These are phyloP conservation scores for Colletotrichum spinosum DNA, from an alignment of 2,329 filamentous ascomycete genomes.

Conservation along the genomic window DNA sequence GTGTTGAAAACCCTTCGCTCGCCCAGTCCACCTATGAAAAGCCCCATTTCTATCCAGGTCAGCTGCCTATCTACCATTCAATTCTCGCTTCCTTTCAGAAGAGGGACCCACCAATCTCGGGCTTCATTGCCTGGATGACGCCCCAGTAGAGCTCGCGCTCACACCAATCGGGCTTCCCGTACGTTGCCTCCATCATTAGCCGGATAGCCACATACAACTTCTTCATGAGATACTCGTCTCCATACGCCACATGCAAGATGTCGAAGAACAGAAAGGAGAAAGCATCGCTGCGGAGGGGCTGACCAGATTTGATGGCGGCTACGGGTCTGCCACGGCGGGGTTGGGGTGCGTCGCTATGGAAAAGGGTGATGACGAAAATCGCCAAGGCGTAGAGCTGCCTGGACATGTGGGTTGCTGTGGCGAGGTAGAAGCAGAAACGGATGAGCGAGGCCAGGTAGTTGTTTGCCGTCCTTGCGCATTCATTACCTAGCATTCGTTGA, in stretches of 20 bases:
- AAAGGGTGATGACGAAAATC: too few species aligned
- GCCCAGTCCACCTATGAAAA: too few species aligned
- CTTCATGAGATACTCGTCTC: background rate
- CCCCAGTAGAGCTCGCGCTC: background rate
- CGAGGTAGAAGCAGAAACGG: too few species aligned
- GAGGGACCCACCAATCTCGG: background rate
- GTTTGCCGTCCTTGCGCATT: too few species aligned
- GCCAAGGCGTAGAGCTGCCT: too few species aligned
- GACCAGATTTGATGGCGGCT: background rate
- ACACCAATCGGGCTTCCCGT: background rate
- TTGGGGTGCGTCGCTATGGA: too few species aligned
- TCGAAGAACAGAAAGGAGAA: constrained; percentile 2
- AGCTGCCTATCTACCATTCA: background rate
- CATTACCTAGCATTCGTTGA: too few species aligned
- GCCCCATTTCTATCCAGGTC: background rate
- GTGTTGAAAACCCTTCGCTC: too few species aligned
- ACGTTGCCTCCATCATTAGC: background rate
- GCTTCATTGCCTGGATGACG: constrained; percentile 1
- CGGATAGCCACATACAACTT: background rate
- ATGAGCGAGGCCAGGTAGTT: too few species aligned
- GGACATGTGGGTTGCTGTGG: too few species aligned
- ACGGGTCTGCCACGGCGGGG: background rate
- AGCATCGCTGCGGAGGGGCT: background rate
- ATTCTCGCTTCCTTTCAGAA: too few species aligned
- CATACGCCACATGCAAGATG: background rate